Evolutionary conservation across 768 basidiomycete species (phyloP).

Genomic region (Infundibulicybe gibba): DNA sequence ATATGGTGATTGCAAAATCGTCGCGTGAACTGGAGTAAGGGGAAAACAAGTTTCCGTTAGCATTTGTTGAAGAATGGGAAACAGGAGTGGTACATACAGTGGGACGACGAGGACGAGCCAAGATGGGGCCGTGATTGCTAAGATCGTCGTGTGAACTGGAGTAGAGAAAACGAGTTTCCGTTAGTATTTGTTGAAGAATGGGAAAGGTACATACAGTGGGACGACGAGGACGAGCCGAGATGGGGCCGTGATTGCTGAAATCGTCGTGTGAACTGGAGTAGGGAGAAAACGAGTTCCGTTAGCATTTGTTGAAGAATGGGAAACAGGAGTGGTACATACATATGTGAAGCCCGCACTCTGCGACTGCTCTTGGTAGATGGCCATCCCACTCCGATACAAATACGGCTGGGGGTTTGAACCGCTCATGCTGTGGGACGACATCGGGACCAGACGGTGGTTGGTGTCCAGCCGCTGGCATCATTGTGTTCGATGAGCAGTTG

Average conservation of each 20-base stretch:
- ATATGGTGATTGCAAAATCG: too few species aligned
- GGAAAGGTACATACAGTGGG: too few species aligned
- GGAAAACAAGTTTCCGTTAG: too few species aligned
- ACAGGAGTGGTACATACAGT: too few species aligned
- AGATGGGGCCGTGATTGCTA: too few species aligned
- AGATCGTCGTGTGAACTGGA: too few species aligned
- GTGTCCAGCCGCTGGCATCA: conserved; percentile 32
- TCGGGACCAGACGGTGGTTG: conserved; percentile 19
- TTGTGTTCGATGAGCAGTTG: conserved; percentile 31
- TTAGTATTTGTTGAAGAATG: too few species aligned
- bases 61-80: too few species aligned
- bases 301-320: conserved; percentile 20
- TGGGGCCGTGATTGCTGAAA: conserved; percentile 20
- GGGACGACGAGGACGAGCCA: too few species aligned
- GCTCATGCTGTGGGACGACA: conserved; percentile 16
- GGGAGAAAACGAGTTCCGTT: conserved; percentile 23
- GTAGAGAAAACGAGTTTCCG: too few species aligned
- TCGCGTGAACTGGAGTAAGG: conserved; percentile 25
- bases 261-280: conserved; percentile 28
- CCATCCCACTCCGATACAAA: conserved; percentile 32
- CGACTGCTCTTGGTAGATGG: conserved; percentile 42
- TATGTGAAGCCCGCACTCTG: conserved; percentile 31
- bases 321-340: conserved; percentile 30
- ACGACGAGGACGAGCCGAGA: conserved; percentile 49
- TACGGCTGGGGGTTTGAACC: conserved; percentile 20